Percentiles rank a stretch among this genome's conserved stretches.
phyloP scores from a whole-genome alignment of 2,329 filamentous ascomycete species.

The Cordyceps tenuipes region DNA sequence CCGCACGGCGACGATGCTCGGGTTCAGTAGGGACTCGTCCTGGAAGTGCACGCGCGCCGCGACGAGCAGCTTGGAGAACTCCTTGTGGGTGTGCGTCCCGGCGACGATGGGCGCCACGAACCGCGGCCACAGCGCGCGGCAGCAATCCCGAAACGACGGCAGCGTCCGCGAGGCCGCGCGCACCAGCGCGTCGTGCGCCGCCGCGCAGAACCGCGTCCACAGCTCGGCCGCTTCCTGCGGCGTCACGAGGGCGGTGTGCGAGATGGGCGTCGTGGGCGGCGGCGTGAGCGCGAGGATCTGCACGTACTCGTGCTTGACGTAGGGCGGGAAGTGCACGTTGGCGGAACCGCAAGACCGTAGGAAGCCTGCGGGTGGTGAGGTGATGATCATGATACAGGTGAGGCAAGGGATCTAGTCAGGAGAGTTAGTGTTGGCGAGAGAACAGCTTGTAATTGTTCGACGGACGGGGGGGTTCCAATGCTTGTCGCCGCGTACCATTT shows the following conservation, averaged over 20 bases:
- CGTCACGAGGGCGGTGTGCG: constrained; percentile 34
- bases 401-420: constrained; percentile 63
- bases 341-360: constrained; percentile 64
- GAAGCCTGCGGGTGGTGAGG: constrained; percentile 58
- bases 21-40: constrained; percentile 61
- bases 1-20: constrained; percentile 44
- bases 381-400: constrained; percentile 69
- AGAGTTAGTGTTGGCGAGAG: not conserved
- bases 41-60: constrained; percentile 62
- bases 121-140: constrained; percentile 69
- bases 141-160: constrained; percentile 60
- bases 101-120: constrained; percentile 73
- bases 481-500: constrained; percentile 49
- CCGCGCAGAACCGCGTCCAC: constrained; percentile 72
- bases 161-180: constrained; percentile 75
- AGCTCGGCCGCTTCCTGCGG: constrained; percentile 54
- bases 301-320: constrained; percentile 72
- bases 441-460: not conserved
- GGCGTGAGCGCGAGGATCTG: constrained; percentile 59
- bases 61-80: constrained; percentile 78
- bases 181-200: constrained; percentile 79
- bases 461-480: not conserved
- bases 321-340: constrained; percentile 76
- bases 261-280: constrained; percentile 31
- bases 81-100: constrained; percentile 64